Evolutionary conservation across 257 asterid species (phyloP), one percentile per base, ranked within the genome.

Genomic region (Leptodermis oblonga): DNA sequence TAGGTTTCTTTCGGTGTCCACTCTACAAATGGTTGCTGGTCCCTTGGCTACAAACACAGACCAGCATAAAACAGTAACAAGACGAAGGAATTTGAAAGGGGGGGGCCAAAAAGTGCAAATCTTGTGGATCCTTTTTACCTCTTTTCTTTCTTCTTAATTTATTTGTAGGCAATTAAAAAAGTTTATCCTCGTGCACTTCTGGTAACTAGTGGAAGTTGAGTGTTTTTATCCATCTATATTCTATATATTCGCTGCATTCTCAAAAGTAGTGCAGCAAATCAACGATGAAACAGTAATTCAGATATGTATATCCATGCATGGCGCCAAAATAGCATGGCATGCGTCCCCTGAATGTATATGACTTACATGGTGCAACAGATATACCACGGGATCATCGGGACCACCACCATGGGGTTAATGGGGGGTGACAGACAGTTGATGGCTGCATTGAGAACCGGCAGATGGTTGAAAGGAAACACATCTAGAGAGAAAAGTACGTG

Each of bases 391-490:
- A 30, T 9, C 26, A 1, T 51, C 70, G 87, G 95, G 95, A 78
- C 93, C 92, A 84, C 87, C n/a, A 30, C n/a, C 14, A 58, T 30
- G 14, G 42, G 73, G 70, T 78, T 80, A 80, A 80, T 82, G 76
- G 82, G 74, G 70, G 80, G 78, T 72, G 84, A 82, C 82, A 82
- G 76, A 69, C 82, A 82, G 76, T 69, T 34, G 63, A 78, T 86
- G 88, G 87, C 70, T 81, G 82, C 81, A 79, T 79, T 80, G 78
- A 79, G 80, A 75, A 72, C 81, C 82, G 85, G 87, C 95, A 82
- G 96, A 87, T 53, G 89, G 92, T 20, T 70, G 78, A 74, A 74
- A 72, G 95, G 90, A 77, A 80, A 78, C 97, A 84, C 64, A 62
- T 51, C 28, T 80, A 70, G 70, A 71, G 68, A 86, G 74, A 76